Evolutionary conservation across 164 flowering plant genomes (phyloP), one percentile per base, ranked within the genome.

Genomic region (Dillenia turbinata): DNA sequence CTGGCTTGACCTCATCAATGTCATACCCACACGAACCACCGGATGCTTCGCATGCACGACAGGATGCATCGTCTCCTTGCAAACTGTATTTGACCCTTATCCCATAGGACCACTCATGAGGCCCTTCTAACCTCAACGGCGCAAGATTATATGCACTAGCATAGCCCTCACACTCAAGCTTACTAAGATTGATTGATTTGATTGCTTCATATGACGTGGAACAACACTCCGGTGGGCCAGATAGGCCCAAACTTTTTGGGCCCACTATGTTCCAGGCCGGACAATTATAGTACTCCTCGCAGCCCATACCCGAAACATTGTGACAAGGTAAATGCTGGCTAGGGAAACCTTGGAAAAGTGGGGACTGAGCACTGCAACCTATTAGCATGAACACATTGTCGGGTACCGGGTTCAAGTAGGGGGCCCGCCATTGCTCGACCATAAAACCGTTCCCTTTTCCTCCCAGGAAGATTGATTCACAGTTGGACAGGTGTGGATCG

Each of bases 291-390:
- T 82, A 94, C 60, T 86, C 97, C 62, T 86, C 95, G 58, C 99
- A 94, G 2, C 97, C 84, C 87, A 94, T 83, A 12, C 97, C 93
- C 10, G 97, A 91, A 4, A 89, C 80, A 46, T 94, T 91, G 9
- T 81, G 79, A 53, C 99, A 94, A 0, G 97, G 91, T 62, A 89
- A 50, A 66, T 87, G 89, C 77, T 84, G 80, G 12, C 66, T 75
- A 0, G 97, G 92, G 68, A 88, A 90, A 9, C 97, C 98, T 60
- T 90, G 92, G 72, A 89, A 94, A 24, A 90, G 85, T 0, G 98
- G 91, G 1, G 97, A 94, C 9, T 65, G 52, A 1, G 88, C 71
- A 3, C 89, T 78, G 78, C 99, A 94, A 0, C 89, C 92, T 9
- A 94, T 66, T 1, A 94, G 75, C 85, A 94, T 73, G 86, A 91